A percentile compares a stretch with the other conserved stretches of the same genome.
Conservation (phyloP, 768 basidiomycete genomes). For the Collybia mongolica region DNA sequence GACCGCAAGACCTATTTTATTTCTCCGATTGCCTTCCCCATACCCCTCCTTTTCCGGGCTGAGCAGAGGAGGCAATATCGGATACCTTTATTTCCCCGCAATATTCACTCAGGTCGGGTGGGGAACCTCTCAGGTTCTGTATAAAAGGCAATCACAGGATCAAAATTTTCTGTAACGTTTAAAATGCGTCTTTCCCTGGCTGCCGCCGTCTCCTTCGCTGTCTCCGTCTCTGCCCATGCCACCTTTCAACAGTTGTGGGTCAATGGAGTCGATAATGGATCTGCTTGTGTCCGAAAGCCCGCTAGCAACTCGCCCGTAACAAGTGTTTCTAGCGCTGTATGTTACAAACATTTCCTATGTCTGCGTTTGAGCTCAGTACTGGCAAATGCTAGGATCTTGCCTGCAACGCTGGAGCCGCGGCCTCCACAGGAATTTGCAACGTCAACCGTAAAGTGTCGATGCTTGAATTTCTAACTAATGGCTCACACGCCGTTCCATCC, state of each 20-base stretch:
- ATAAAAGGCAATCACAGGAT: not conserved
- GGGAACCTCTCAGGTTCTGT: not conserved
- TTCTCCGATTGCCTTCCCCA: not conserved
- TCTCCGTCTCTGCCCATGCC: constrained; percentile 45
- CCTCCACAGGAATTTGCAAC: constrained; percentile 37
- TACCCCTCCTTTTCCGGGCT: not conserved
- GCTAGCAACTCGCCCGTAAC: constrained; percentile 47
- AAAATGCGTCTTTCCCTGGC: constrained; percentile 29
- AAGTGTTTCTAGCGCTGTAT: constrained; percentile 32
- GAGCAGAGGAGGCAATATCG: not conserved
- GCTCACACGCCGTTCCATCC: not conserved
- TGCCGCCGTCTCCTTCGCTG: constrained; percentile 32
- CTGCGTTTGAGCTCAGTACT: not conserved
- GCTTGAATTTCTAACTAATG: too few species aligned
- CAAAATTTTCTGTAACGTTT: not conserved
- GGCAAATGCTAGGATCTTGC: constrained; percentile 36
- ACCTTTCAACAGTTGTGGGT: constrained; percentile 58
- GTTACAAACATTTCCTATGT: constrained; percentile 6
- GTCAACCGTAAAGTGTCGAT: constrained; percentile 32
- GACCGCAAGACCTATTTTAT: not conserved
- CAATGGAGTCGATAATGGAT: constrained; percentile 45
- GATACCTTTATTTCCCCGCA: constrained; percentile 2
- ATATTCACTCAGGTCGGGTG: not conserved
- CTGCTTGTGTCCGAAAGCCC: constrained; percentile 44
- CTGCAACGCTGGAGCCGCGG: constrained; percentile 39